Evolutionary conservation across 1,284 basidiomycete species (phyloP).

Genomic region (Schizopora paradoxa): DNA sequence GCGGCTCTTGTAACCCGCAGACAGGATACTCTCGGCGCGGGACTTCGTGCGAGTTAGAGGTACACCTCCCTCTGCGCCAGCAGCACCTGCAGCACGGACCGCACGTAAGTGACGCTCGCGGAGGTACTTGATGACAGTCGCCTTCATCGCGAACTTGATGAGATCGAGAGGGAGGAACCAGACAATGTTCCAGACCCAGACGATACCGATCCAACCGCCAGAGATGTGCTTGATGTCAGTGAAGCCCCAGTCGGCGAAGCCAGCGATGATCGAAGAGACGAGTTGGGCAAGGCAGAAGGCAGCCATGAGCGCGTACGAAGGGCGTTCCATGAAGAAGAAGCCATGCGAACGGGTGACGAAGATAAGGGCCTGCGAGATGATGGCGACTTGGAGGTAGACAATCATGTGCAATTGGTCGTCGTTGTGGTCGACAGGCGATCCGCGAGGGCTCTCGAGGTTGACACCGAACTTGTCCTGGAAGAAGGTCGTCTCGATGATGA

Average conservation of each 20-base stretch:
- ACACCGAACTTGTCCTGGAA: slow-evolving; percentile 89
- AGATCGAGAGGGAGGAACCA: slow-evolving; percentile 95
- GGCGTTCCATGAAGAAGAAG: slow-evolving; percentile 98
- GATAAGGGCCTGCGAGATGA: slow-evolving; percentile 97
- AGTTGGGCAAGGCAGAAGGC: slow-evolving; percentile 94
- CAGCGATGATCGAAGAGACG: slow-evolving; percentile 92
- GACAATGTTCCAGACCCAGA: slow-evolving; percentile 94
- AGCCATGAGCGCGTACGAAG: slow-evolving; percentile 81
- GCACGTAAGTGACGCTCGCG: slow-evolving; percentile 60
- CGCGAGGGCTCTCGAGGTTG: slow-evolving; percentile 37
- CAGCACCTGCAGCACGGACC: slow-evolving; percentile 37
- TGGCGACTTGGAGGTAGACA: slow-evolving; percentile 89
- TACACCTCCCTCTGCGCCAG: slow-evolving; percentile 50
- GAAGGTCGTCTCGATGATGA: slow-evolving; percentile 86
- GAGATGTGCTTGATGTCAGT: slow-evolving; percentile 72
- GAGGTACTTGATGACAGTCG: slow-evolving; percentile 81
- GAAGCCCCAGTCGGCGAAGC: slow-evolving; percentile 90
- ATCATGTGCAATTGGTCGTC: slow-evolving; percentile 77
- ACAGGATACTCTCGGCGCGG: slow-evolving; percentile 87
- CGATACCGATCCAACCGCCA: slow-evolving; percentile 94
- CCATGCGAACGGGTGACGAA: slow-evolving; percentile 95
- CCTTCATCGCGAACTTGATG: slow-evolving; percentile 96
- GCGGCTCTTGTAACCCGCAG: slow-evolving; percentile 92
- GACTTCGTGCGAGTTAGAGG: slow-evolving; percentile 85
- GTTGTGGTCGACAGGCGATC: slow-evolving; percentile 54